Conservation (phyloP, 2,329 filamentous ascomycete species). For the Stemphylium vesicarium region DNA sequence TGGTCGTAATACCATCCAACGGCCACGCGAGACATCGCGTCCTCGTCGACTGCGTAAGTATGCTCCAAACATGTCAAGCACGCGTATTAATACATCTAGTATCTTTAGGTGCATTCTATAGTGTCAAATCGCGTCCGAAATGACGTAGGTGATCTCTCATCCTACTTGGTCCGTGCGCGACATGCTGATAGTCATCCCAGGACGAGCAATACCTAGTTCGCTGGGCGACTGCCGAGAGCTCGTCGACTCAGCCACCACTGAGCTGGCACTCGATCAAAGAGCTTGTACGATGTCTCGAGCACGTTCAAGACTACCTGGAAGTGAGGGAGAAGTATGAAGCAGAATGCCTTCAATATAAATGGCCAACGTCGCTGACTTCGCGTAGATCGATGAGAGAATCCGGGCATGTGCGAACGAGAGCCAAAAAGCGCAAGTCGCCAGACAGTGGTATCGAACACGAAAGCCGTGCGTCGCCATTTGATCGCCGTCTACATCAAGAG, state of each 20-base stretch:
- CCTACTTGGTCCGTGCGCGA: constrained; percentile 21
- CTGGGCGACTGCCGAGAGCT: constrained; percentile 39
- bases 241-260: constrained; percentile 32
- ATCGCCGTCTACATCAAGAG: constrained; percentile 16
- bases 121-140: constrained; percentile 38
- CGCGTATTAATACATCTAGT: background rate
- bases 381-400: constrained; percentile 16
- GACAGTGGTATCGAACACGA: constrained; percentile 22
- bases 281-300: constrained; percentile 47
- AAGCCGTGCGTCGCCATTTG: constrained; percentile 30
- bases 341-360: background rate
- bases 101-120: constrained; percentile 9
- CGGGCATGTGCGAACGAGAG: background rate
- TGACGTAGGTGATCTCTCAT: constrained; percentile 24
- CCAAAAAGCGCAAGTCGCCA: constrained; percentile 37
- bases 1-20: constrained; percentile 35
- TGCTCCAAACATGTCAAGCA: background rate
- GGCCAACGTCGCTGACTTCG: constrained; percentile 3
- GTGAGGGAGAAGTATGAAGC: constrained; percentile 29
- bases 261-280: constrained; percentile 55
- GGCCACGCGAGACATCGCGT: constrained; percentile 29
- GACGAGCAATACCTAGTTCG: constrained; percentile 53
- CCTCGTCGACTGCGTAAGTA: constrained; percentile 30
- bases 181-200: constrained; percentile 32
- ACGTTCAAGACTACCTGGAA: constrained; percentile 54